Conservation (phyloP, 2,329 filamentous ascomycete genomes). For the Hortaea sp. region DNA sequence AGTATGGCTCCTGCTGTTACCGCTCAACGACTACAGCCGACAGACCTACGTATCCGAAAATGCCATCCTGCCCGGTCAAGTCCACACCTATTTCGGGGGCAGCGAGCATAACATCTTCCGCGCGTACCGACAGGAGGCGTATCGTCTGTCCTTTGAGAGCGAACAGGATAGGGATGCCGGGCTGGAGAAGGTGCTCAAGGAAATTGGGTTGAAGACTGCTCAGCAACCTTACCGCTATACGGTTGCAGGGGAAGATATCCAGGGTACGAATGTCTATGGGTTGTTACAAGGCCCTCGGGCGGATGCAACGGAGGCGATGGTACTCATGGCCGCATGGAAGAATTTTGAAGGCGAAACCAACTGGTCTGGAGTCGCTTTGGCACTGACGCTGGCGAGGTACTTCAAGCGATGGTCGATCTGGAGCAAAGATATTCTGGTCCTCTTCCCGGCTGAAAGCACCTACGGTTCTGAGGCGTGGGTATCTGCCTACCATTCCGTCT, state of each 20-base stretch:
- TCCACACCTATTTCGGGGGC: slow-evolving; percentile 94
- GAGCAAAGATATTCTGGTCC: slow-evolving; percentile 96
- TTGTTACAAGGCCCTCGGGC: slow-evolving; percentile 87
- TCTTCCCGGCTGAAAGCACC: slow-evolving; percentile 80
- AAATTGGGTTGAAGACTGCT: slow-evolving; percentile 75
- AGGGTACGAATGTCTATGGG: slow-evolving; percentile 85
- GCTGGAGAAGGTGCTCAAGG: slow-evolving; percentile 64
- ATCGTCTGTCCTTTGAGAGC: slow-evolving; percentile 43
- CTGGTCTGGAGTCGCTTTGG: slow-evolving; percentile 74
- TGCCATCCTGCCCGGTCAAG: slow-evolving; percentile 86
- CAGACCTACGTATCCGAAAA: slow-evolving; percentile 96
- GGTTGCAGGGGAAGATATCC: slow-evolving; percentile 61
- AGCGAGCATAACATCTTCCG: slow-evolving; percentile 93
- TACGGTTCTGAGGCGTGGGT: slow-evolving; percentile 94
- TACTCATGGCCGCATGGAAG: slow-evolving; percentile 79
- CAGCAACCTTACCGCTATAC: slow-evolving; percentile 81
- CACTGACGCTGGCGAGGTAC: slow-evolving; percentile 80
- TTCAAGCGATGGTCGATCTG: slow-evolving; percentile 97
- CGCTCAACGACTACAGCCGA: slow-evolving; percentile 81
- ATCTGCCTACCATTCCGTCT: slow-evolving; percentile 90
- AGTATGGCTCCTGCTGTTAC: slow-evolving; percentile 80
- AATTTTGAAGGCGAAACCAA: slow-evolving; percentile 74
- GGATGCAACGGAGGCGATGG: slow-evolving; percentile 94
- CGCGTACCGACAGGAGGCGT: slow-evolving; percentile 78
- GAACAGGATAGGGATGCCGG: slow-evolving; percentile 34